These are phyloP conservation scores for Silene noctiflora DNA, from an alignment of 179 eudicot genomes.

Conservation along the genomic window DNA sequence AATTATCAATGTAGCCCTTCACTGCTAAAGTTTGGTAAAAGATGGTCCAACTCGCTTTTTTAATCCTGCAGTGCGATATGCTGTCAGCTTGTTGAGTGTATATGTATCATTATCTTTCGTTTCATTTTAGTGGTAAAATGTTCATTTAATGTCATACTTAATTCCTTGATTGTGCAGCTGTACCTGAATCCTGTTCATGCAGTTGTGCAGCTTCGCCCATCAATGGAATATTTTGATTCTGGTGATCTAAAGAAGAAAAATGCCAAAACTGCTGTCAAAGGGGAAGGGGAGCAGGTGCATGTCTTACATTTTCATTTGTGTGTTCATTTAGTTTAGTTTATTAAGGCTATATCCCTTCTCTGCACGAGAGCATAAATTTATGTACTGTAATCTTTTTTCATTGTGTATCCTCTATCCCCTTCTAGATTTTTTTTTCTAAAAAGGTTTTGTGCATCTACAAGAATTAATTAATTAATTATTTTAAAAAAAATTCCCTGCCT, in stretches of 20 bases:
- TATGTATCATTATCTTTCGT: not conserved
- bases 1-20: not conserved
- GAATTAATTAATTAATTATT: not conserved
- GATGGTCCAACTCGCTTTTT: not conserved
- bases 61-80: not conserved
- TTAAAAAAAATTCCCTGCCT: too few relatives aligned
- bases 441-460: not conserved
- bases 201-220: constrained; percentile 83
- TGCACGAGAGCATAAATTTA: not conserved
- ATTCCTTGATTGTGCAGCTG: constrained; percentile 58
- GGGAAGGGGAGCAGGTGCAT: constrained; percentile 26
- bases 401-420: not conserved
- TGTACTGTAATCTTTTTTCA: not conserved
- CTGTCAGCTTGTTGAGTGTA: constrained; percentile 2
- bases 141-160: not conserved
- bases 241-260: constrained; percentile 38
- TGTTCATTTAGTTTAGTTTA: constrained; percentile 3
- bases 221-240: constrained; percentile 52
- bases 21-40: not conserved
- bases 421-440: not conserved
- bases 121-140: not conserved
- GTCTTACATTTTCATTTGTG: not conserved
- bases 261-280: constrained; percentile 32
- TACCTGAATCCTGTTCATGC: constrained; percentile 81
- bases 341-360: not conserved